phyloP scores from a whole-genome alignment of 1,284 basidiomycete species.

The Sporisorium iseilematis-ciliati region DNA sequence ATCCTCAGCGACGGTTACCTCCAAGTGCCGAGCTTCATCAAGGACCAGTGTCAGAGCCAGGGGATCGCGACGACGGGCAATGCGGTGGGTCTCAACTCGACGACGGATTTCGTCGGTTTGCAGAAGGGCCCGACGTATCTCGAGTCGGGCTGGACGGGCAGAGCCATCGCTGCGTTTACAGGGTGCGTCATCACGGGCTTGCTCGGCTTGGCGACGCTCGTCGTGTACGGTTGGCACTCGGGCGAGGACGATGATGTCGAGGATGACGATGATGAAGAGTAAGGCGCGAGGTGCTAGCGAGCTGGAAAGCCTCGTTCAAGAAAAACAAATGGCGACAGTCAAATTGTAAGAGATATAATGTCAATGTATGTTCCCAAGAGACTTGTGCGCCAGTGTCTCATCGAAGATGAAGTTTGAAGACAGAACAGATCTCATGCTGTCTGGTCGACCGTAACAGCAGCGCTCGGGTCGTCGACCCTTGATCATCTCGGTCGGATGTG shows the following conservation, averaged over 20 bases:
- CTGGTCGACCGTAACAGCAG: too few species aligned
- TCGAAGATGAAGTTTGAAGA: background rate
- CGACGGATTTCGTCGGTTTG: slow-evolving; percentile 53
- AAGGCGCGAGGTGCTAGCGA: too few species aligned
- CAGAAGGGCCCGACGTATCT: slow-evolving; percentile 43
- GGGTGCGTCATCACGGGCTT: slow-evolving; percentile 86
- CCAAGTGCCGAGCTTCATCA: slow-evolving; percentile 74
- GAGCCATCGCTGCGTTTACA: slow-evolving; percentile 80
- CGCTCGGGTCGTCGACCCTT: too few species aligned
- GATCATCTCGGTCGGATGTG: background rate
- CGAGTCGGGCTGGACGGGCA: slow-evolving; percentile 56
- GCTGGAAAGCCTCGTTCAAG: too few species aligned
- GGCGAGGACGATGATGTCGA: slow-evolving; percentile 37
- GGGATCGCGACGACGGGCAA: slow-evolving; percentile 73
- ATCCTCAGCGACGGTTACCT: slow-evolving; percentile 70
- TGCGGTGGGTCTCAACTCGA: slow-evolving; percentile 63
- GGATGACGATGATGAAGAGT: slow-evolving; percentile 48
- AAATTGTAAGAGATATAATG: background rate
- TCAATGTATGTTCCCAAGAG: too few species aligned
- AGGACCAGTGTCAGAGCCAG: slow-evolving; percentile 79
- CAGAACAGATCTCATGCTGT: background rate
- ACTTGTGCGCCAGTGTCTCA: too few species aligned
- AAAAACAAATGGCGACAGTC: too few species aligned
- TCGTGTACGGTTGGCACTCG: slow-evolving; percentile 77
- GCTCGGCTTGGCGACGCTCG: slow-evolving; percentile 81